Evolutionary conservation across 257 asterid species (phyloP).

Genomic region (Eustoma russellianum): DNA sequence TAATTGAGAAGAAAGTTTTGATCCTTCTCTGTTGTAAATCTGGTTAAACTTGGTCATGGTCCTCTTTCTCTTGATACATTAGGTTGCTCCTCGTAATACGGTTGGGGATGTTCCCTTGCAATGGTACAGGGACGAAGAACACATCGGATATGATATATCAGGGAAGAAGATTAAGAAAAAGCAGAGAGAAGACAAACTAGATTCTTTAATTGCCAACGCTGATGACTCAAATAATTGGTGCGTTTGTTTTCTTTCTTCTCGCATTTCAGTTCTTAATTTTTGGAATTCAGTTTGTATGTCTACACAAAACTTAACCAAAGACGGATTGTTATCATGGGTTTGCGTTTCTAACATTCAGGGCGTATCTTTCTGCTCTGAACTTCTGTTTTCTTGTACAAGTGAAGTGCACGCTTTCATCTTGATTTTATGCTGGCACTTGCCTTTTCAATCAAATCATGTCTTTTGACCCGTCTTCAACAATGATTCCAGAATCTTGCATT

Average conservation of each 20-base stretch:
- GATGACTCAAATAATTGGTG: conserved; percentile 83
- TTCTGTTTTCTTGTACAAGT: too few species aligned
- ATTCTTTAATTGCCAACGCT: conserved; percentile 62
- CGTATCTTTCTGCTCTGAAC: too few species aligned
- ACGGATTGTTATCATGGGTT: neutral
- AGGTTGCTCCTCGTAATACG: conserved; percentile 94
- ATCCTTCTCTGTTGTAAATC: too few species aligned
- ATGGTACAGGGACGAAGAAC: conserved; percentile 95
- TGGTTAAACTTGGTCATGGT: neutral
- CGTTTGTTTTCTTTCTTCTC: conserved; percentile 14
- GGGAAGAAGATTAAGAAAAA: conserved; percentile 94
- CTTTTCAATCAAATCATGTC: too few species aligned
- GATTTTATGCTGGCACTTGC: too few species aligned
- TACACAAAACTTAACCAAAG: neutral
- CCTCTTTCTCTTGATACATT: conserved; percentile 11
- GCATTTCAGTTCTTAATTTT: neutral
- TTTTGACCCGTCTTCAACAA: too few species aligned
- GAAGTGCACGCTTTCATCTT: too few species aligned
- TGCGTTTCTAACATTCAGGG: neutral
- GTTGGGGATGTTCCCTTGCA: conserved; percentile 76
- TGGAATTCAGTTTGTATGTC: neutral
- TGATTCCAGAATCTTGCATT: too few species aligned
- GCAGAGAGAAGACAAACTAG: conserved; percentile 70
- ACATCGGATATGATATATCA: conserved; percentile 75
- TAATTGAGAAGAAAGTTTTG: neutral